Evolutionary conservation across 192 early-diverging fungal species (phyloP).

Genomic region (Allomyces macrogynus): DNA sequence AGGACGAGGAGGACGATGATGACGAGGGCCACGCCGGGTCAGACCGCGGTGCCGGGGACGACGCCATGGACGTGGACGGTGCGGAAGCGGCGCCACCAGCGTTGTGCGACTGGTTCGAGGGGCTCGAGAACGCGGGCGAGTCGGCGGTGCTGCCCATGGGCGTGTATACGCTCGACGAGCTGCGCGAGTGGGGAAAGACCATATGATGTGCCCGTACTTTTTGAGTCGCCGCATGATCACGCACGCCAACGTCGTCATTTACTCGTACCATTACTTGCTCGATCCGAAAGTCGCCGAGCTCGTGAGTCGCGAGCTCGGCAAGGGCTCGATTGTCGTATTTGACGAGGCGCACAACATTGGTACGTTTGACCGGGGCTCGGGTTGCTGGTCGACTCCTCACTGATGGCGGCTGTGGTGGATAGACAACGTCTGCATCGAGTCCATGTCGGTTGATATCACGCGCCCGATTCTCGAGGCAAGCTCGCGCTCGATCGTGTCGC

Average conservation of each 20-base stretch:
- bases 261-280: slow-evolving; percentile 97
- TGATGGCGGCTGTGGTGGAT: not conserved
- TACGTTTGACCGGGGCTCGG: slow-evolving; percentile 11
- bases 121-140: slow-evolving; percentile 43
- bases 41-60: not conserved
- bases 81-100: not conserved
- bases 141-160: slow-evolving; percentile 50
- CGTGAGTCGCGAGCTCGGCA: slow-evolving; percentile 84
- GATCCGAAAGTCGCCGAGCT: slow-evolving; percentile 98
- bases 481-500: slow-evolving; percentile 48
- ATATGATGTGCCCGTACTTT: slow-evolving; percentile 84
- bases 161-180: slow-evolving; percentile 91
- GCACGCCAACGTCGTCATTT: slow-evolving; percentile 90
- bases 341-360: slow-evolving; percentile 99
- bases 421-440: slow-evolving; percentile 98
- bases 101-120: slow-evolving; percentile 16
- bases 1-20: not conserved
- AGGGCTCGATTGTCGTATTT: slow-evolving; percentile 93
- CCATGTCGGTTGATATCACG: slow-evolving; percentile 83
- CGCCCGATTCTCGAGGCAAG: slow-evolving; percentile 76
- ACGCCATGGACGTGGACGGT: slow-evolving; percentile 1
- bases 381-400: not conserved
- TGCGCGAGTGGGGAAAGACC: slow-evolving; percentile 53
- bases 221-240: slow-evolving; percentile 65
- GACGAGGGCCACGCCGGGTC: not conserved